A percentile compares a stretch with the other conserved stretches of the same genome.
Conservation (phyloP, 2,329 filamentous ascomycete genomes). For the Periconia digitata region DNA sequence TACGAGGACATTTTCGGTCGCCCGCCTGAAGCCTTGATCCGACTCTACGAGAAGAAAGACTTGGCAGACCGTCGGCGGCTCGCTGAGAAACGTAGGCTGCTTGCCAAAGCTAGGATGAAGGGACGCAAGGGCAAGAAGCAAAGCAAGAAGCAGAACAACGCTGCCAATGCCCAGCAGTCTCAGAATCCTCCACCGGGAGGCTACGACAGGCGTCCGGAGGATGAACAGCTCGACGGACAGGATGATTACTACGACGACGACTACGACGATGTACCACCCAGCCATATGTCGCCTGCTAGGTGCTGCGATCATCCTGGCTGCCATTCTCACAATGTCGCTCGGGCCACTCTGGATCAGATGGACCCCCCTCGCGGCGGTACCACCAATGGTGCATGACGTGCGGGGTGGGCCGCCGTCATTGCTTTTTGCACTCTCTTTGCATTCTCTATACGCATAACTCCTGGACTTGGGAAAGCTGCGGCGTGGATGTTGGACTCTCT, state of each 20-base stretch:
- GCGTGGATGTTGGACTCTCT: neutral
- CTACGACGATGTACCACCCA: slow-evolving; percentile 32
- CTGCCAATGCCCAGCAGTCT: slow-evolving; percentile 31
- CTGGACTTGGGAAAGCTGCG: slow-evolving; percentile 7
- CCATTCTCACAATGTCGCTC: slow-evolving; percentile 32
- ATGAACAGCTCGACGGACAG: slow-evolving; percentile 33
- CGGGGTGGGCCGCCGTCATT: slow-evolving; percentile 45
- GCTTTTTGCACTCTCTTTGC: slow-evolving; percentile 30
- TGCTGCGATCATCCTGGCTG: slow-evolving; percentile 35
- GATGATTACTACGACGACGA: slow-evolving; percentile 42
- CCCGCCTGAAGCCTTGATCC: slow-evolving; percentile 80
- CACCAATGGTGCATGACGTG: slow-evolving; percentile 37
- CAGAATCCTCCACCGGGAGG: slow-evolving; percentile 32
- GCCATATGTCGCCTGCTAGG: slow-evolving; percentile 12
- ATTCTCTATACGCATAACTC: slow-evolving; percentile 29
- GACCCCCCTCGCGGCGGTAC: slow-evolving; percentile 19
- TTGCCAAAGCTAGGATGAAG: slow-evolving; percentile 95
- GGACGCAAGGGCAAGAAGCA: slow-evolving; percentile 85
- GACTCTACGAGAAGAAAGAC: slow-evolving; percentile 93
- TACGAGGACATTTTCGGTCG: slow-evolving; percentile 95
- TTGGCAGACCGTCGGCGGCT: slow-evolving; percentile 79
- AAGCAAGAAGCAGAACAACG: slow-evolving; percentile 59
- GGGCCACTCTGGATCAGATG: slow-evolving; percentile 20
- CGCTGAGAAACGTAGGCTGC: slow-evolving; percentile 78
- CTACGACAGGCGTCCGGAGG: slow-evolving; percentile 36